These are phyloP conservation scores for Mortierella polycephala DNA, from an alignment of 371 early-diverging fungal species.

Conservation along the genomic window DNA sequence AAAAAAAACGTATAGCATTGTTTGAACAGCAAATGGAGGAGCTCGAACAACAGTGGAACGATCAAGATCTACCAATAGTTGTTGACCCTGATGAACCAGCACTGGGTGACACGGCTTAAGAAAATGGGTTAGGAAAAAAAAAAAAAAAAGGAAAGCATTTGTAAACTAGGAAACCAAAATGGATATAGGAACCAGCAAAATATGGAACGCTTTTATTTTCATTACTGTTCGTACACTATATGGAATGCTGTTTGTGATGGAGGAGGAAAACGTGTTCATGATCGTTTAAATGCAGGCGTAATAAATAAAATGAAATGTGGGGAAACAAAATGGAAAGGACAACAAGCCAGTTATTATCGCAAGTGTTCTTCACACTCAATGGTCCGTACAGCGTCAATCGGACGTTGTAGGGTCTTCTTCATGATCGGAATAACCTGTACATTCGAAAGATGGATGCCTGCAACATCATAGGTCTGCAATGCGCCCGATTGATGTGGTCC, in stretches of 20 bases:
- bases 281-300: not conserved
- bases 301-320: not conserved
- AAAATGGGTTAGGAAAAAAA: not conserved
- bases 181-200: not conserved
- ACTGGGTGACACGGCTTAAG: constrained; percentile 3
- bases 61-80: constrained; percentile 27
- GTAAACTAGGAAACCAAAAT: not conserved
- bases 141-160: not conserved
- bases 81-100: constrained; percentile 12
- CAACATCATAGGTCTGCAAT: constrained; percentile 38
- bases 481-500: constrained; percentile 50
- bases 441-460: constrained; percentile 21
- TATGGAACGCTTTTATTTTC: too few relatives aligned
- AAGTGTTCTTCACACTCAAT: constrained; percentile 36
- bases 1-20: constrained; percentile 7
- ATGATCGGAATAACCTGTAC: constrained; percentile 26
- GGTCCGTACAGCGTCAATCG: constrained; percentile 22
- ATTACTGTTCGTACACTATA: not conserved
- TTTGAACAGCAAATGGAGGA: constrained; percentile 39
- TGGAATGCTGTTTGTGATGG: not conserved
- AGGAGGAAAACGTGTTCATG: not conserved
- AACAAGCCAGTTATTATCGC: constrained; percentile 1
- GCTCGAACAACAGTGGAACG: constrained; percentile 47
- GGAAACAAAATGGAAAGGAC: not conserved
- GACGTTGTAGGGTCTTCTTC: constrained; percentile 32